Evolutionary conservation across 1,139 yeast species (phyloP).

Genomic region (Taphrina communis): DNA sequence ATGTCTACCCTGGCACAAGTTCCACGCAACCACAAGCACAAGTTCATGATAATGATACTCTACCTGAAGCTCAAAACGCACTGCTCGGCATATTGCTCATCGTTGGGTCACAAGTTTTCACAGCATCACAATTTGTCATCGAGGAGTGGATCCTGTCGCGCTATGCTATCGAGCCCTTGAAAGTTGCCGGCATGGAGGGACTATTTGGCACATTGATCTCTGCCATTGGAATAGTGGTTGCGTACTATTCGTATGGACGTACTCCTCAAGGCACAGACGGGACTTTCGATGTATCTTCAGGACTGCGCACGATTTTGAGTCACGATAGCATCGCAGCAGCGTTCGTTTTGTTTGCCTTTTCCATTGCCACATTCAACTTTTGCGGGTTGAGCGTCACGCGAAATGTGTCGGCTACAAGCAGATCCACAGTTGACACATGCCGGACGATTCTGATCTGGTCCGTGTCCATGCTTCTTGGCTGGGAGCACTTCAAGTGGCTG

Average conservation of each 20-base stretch:
- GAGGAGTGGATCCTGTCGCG: constrained; percentile 71
- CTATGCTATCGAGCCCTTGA: constrained; percentile 65
- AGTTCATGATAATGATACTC: background rate
- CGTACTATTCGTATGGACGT: constrained; percentile 57
- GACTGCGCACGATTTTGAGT: constrained; percentile 59
- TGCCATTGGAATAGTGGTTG: constrained; percentile 56
- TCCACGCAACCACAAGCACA: constrained; percentile 32
- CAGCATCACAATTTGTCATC: constrained; percentile 76
- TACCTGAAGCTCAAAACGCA: constrained; percentile 10
- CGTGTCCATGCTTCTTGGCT: constrained; percentile 73
- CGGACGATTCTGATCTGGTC: constrained; percentile 79
- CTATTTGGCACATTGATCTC: constrained; percentile 65
- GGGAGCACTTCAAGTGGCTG: constrained; percentile 70
- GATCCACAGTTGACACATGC: constrained; percentile 80
- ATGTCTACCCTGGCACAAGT: constrained; percentile 51
- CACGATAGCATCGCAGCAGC: constrained; percentile 57
- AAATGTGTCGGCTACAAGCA: constrained; percentile 71
- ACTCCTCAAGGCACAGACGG: constrained; percentile 56
- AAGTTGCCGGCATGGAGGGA: constrained; percentile 78
- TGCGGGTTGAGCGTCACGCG: constrained; percentile 76
- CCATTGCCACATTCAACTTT: constrained; percentile 70
- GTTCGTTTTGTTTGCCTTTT: constrained; percentile 70
- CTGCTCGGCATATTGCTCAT: constrained; percentile 66
- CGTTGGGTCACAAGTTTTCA: constrained; percentile 66
- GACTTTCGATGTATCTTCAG: constrained; percentile 62